Evolutionary conservation across 768 basidiomycete species (phyloP).

Genomic region (Asterophora parasitica): DNA sequence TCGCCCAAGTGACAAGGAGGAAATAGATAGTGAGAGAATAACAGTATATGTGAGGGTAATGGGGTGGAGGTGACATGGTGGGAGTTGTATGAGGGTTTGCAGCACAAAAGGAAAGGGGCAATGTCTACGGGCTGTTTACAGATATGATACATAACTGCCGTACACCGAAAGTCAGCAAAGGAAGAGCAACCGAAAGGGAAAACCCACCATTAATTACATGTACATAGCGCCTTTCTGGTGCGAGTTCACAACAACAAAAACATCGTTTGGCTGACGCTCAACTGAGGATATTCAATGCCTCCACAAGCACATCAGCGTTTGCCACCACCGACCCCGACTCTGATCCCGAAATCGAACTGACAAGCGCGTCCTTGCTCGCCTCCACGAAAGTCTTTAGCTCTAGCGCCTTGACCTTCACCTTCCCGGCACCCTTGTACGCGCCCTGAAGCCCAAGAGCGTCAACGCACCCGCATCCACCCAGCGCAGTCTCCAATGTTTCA

Average conservation of each 20-base stretch:
- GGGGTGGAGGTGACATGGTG: not conserved
- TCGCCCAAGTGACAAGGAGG: too few relatives aligned
- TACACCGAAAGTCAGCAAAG: too few relatives aligned
- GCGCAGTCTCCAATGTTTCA: not conserved
- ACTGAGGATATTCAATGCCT: not conserved
- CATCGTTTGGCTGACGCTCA: too few relatives aligned
- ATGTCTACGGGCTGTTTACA: too few relatives aligned
- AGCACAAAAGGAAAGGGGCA: not conserved
- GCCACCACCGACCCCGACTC: not conserved
- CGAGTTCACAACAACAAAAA: too few relatives aligned
- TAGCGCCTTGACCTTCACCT: not conserved
- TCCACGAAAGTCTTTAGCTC: not conserved
- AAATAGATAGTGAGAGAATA: too few relatives aligned
- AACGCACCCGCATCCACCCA: conserved; percentile 1
- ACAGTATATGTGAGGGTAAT: too few relatives aligned
- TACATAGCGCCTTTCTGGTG: too few relatives aligned
- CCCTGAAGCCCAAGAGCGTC: not conserved
- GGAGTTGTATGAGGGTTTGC: not conserved
- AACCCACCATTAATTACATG: too few relatives aligned
- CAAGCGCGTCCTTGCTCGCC: not conserved
- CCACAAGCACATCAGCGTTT: not conserved
- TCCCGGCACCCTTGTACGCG: not conserved
- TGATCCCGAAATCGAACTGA: not conserved
- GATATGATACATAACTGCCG: too few relatives aligned
- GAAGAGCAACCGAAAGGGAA: too few relatives aligned